Conservation (phyloP, 306 rosid species). For the Cajanus cajan region DNA sequence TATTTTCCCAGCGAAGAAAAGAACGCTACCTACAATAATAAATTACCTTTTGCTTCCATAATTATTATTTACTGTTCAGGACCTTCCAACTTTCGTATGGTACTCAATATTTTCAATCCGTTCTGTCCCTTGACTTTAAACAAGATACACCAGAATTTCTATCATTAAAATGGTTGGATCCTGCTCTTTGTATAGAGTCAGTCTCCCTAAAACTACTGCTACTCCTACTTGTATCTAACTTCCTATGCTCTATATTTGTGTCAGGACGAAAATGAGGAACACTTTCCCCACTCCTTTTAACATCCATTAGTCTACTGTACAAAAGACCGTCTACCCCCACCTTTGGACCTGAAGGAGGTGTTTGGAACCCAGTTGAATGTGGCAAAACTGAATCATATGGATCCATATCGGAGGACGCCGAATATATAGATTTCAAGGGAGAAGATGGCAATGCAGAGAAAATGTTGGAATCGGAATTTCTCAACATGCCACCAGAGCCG, state of each 20-base stretch:
- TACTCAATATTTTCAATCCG: slow-evolving; percentile 32
- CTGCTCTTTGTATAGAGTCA: slow-evolving; percentile 49
- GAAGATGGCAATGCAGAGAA: slow-evolving; percentile 46
- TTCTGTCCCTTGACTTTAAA: slow-evolving; percentile 52
- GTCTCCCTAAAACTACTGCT: slow-evolving; percentile 48
- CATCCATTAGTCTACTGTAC: slow-evolving; percentile 25
- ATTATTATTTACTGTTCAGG: slow-evolving; percentile 41
- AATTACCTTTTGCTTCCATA: slow-evolving; percentile 26
- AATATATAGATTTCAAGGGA: slow-evolving; percentile 42
- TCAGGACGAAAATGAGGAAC: slow-evolving; percentile 50
- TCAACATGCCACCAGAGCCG: slow-evolving; percentile 34
- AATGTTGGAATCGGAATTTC: slow-evolving; percentile 43
- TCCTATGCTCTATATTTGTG: slow-evolving; percentile 46
- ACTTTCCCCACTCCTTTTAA: slow-evolving; percentile 23
- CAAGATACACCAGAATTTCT: slow-evolving; percentile 43
- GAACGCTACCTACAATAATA: background rate
- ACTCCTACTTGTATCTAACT: slow-evolving; percentile 52
- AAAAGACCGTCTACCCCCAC: slow-evolving; percentile 22
- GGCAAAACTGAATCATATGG: slow-evolving; percentile 35
- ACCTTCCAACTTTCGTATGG: slow-evolving; percentile 26
- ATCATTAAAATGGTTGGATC: slow-evolving; percentile 34
- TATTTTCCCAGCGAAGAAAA: background rate
- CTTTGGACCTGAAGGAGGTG: background rate
- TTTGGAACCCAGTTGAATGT: slow-evolving; percentile 21
- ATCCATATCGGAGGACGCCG: slow-evolving; percentile 43